Evolutionary conservation across 2,329 filamentous ascomycete species (phyloP), one percentile per base, ranked within the genome.

Genomic region (Ceratocystis diversiconidia): DNA sequence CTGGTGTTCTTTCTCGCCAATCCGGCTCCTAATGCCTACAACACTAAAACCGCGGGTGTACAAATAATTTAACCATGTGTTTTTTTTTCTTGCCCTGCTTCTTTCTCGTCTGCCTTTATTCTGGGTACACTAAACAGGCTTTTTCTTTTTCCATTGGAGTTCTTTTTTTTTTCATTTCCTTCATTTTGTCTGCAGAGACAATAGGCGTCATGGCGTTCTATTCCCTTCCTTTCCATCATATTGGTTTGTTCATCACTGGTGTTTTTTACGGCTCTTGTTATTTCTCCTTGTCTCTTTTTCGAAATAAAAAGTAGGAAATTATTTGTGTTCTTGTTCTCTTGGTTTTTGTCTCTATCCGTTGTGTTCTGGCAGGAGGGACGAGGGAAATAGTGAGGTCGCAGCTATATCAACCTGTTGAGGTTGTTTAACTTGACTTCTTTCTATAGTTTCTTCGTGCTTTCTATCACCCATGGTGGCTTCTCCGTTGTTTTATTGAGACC

Each of bases 221-320:
- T 32, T 52, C 41, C 32, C 12, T 46, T 57, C n/a, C 32, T 57
- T 50, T 62, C 10, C 10, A 41, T 41, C 36, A 41, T 41, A 12
- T 12, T 41, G 36, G 36, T 12, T 5, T 15, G 10, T 15, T 41
- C 36, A 41, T 41, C 36, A 41, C 10, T 41, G 36, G 36, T 52
- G 61, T 62, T 57, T 65, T 44, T 61, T 32, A 44, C 36, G 30
- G 15, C 22, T 65, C 43, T 60, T 52, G 28, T 65, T 44, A 28
- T 41, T 30, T 30, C 30, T 46, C 8, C n/a, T 3, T 3, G 22
- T 32, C 4, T 61, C 15, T 60, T 48, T 61, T 50, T 61, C 36
- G 30, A 46, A 61, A 55, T 48, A 52, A 55, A 64, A 64, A n/a
- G 17, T 30, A 46, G 55, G 32, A 46, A 36, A 17, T 61, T n/a